These are phyloP conservation scores for Rhodotorula sp. DNA, from an alignment of 1,284 basidiomycete genomes.

Conservation along the genomic window DNA sequence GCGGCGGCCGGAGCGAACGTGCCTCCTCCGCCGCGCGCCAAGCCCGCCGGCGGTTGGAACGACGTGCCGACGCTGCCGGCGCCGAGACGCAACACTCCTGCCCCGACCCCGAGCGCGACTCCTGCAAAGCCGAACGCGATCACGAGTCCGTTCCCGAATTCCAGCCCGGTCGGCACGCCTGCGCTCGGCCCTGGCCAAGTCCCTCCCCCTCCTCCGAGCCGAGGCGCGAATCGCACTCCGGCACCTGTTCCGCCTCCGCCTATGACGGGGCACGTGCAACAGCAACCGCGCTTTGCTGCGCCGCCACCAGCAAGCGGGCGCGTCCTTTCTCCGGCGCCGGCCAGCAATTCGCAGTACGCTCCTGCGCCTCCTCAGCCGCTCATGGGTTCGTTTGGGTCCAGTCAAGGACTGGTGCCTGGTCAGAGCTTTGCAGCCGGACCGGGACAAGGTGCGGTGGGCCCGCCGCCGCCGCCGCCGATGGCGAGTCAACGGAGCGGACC, in stretches of 20 bases:
- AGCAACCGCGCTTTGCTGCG: constrained; percentile 44
- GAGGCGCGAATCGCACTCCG: constrained; percentile 42
- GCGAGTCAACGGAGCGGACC: neutral
- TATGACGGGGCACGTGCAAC: constrained; percentile 26
- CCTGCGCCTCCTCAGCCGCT: neutral
- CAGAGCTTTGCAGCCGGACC: neutral
- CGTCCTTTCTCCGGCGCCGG: constrained; percentile 13
- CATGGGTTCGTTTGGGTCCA: neutral
- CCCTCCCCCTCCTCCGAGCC: constrained; percentile 44
- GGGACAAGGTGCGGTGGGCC: neutral
- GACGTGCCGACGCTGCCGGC: constrained; percentile 67
- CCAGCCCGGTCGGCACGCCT: constrained; percentile 8
- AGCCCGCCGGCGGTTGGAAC: constrained; percentile 78
- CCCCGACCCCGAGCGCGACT: constrained; percentile 46
- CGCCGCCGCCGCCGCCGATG: constrained; percentile 7
- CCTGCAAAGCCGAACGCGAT: constrained; percentile 65
- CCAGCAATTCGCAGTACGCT: constrained; percentile 7
- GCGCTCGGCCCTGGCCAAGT: constrained; percentile 38
- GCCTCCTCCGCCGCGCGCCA: constrained; percentile 48
- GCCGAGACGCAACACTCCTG: constrained; percentile 53
- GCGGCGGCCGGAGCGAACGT: constrained; percentile 50
- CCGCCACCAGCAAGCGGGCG: constrained; percentile 41
- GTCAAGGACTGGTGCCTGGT: neutral
- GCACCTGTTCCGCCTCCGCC: constrained; percentile 46
- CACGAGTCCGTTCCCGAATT: constrained; percentile 60